Evolutionary conservation across 306 rosid genomes (phyloP), one percentile per base, ranked within the genome.

Genomic region (Fragaria ananassa): DNA sequence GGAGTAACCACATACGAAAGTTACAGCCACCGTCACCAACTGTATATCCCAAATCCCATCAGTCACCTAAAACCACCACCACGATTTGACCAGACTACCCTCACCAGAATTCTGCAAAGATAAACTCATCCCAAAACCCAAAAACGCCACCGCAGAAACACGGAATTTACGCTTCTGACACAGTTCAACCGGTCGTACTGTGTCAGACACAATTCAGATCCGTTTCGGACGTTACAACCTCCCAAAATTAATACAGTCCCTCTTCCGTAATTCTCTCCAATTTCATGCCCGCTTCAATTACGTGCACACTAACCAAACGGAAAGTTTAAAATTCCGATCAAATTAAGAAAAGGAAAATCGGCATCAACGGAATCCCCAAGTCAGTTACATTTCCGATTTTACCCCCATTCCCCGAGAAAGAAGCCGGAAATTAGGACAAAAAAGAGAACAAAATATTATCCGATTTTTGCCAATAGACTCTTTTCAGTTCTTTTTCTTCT

Each of bases 131-230:
- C 53, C 37, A 9, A 64, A 17, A 1, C 5, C 39, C 31, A 34
- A 35, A 41, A 67, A n/a, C 27, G 56, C 74, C 81, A 85, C 85
- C 81, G 80, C 15, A 8, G 69, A 21, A 74, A 76, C 74, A 49
- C 81, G 60, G 62, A 80, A 84, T 83, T 87, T 85, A 85, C 90
- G 58, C 44, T 70, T 60, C 57, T 63, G 71, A 86, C 87, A 63
- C 87, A 70, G 76, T 79, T 68, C 61, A 79, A 45, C 69, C 34
- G 57, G 29, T 63, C 51, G 2, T 45, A n/a, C 39, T 11, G 72
- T 67, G 68, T 34, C 80, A 60, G 61, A 67, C 1, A 34, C 50
- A 51, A 4, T 14, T 47, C 72, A 71, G 76, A 31, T 78, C 81
- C 57, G 60, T 58, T 54, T 13, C 74, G 77, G 42, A 34, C 61